Evolutionary conservation across 495 filamentous ascomycete species (phyloP).

Genomic region (Xylaria venustula): DNA sequence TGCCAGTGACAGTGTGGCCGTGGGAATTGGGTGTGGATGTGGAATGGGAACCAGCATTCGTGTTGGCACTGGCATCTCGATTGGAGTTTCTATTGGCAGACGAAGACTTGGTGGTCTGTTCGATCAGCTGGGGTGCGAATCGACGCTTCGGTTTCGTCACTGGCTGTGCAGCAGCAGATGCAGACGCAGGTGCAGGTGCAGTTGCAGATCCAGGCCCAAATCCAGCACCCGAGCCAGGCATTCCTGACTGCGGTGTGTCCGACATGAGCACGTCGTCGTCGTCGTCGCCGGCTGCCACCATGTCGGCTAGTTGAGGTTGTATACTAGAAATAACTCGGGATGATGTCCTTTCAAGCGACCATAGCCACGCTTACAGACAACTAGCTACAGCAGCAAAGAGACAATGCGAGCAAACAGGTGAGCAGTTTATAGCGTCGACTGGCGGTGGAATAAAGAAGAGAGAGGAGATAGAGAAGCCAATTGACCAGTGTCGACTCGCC

Average conservation of each 20-base stretch:
- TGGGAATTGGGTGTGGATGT: too few relatives aligned
- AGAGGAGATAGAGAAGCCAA: not conserved
- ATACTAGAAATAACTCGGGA: not conserved
- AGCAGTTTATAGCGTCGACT: not conserved
- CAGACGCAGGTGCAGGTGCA: conserved; percentile 13
- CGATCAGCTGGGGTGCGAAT: conserved; percentile 56
- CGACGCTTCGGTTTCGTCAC: conserved; percentile 38
- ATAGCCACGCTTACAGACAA: not conserved
- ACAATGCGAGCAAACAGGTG: not conserved
- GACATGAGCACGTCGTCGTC: conserved; percentile 2
- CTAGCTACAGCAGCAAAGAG: not conserved
- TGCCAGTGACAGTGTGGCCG: too few relatives aligned
- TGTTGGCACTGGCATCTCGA: not conserved
- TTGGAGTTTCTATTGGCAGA: conserved; percentile 11
- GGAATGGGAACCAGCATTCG: not conserved
- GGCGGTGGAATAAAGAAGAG: not conserved
- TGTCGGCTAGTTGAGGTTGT: not conserved
- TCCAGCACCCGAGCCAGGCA: not conserved
- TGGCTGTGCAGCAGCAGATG: conserved; percentile 21
- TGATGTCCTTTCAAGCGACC: not conserved
- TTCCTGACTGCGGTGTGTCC: conserved; percentile 2
- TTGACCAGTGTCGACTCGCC: not conserved
- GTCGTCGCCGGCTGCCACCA: conserved; percentile 4
- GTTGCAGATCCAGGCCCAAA: not conserved
- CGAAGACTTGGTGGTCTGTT: conserved; percentile 51